A percentile compares a stretch with the other conserved stretches of the same genome.
These are phyloP conservation scores for Plasmodium sp. DNA, from an alignment of 169 alveolate genomes.

Conservation along the genomic window DNA sequence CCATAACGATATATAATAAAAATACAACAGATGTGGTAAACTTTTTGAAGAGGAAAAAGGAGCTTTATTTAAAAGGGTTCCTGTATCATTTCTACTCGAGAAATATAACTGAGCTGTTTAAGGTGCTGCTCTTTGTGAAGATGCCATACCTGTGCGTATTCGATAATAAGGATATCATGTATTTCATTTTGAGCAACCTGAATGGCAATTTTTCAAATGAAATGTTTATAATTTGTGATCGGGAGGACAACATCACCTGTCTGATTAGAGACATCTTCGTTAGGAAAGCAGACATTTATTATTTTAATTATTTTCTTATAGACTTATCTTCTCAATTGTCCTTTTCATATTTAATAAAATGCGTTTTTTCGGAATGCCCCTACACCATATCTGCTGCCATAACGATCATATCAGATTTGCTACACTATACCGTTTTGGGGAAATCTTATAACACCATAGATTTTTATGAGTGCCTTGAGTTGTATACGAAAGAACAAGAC, in stretches of 20 bases:
- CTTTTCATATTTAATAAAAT: constrained; percentile 20
- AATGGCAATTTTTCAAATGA: constrained; percentile 30
- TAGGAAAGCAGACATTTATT: constrained; percentile 53
- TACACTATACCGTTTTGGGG: constrained; percentile 29
- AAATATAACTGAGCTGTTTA: constrained; percentile 61
- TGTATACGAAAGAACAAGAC: constrained; percentile 47
- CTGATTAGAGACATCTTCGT: constrained; percentile 62
- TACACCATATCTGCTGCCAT: constrained; percentile 70
- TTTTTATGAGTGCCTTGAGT: constrained; percentile 44
- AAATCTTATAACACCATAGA: constrained; percentile 38
- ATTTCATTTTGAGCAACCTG: constrained; percentile 33
- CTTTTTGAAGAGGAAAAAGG: constrained; percentile 39
- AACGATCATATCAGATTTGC: constrained; percentile 35
- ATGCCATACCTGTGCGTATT: constrained; percentile 38
- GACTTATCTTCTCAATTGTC: constrained; percentile 56
- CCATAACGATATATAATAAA: constrained; percentile 56
- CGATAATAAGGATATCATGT: constrained; percentile 49
- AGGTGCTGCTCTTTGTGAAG: constrained; percentile 48
- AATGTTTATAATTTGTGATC: constrained; percentile 12
- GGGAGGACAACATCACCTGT: constrained; percentile 66
- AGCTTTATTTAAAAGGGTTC: constrained; percentile 52
- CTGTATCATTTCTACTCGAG: constrained; percentile 60
- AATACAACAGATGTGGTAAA: constrained; percentile 56
- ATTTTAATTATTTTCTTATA: constrained; percentile 49
- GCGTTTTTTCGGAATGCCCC: constrained; percentile 52